Percentiles rank a stretch among this genome's conserved stretches.
These are phyloP conservation scores for Chlorella sorokiniana DNA, from an alignment of 139 green algal species.

Conservation along the genomic window DNA sequence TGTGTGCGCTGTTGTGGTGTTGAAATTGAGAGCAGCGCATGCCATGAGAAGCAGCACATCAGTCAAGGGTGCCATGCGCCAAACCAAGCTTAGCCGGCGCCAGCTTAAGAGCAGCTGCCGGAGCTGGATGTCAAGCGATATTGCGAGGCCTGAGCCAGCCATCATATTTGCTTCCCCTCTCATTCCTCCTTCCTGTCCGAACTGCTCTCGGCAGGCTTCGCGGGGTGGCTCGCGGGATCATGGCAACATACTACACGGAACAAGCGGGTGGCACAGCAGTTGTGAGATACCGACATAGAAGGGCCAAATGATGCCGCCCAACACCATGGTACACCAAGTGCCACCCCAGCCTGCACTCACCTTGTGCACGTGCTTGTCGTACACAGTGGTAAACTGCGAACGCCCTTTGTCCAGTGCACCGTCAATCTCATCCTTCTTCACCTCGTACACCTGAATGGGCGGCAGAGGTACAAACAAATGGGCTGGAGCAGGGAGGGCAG, in stretches of 20 bases:
- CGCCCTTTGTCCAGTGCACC: constrained; percentile 36
- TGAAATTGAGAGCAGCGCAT: too few species aligned
- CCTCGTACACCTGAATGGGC: constrained; percentile 64
- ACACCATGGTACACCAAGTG: neutral
- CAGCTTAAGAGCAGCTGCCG: too few species aligned
- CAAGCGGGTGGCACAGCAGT: neutral
- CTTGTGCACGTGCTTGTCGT: constrained; percentile 40
- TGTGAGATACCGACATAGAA: neutral
- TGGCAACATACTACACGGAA: constrained; percentile 11
- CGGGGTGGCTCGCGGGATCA: constrained; percentile 36
- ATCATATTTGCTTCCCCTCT: neutral
- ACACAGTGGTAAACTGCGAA: constrained; percentile 23
- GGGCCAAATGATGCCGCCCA: neutral
- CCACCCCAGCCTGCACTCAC: neutral
- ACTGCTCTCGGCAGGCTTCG: constrained; percentile 43
- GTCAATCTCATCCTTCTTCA: constrained; percentile 69
- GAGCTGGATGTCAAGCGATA: too few species aligned
- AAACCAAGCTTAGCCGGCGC: too few species aligned
- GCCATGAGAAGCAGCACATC: too few species aligned
- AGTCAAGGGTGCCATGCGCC: too few species aligned
- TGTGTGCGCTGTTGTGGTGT: too few species aligned
- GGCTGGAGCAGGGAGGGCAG: neutral
- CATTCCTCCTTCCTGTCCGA: constrained; percentile 38
- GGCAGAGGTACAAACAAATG: constrained; percentile 32
- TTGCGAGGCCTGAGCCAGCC: too few species aligned